Evolutionary conservation across 2,329 filamentous ascomycete genomes (phyloP).

Genomic region (Chalara sp.): DNA sequence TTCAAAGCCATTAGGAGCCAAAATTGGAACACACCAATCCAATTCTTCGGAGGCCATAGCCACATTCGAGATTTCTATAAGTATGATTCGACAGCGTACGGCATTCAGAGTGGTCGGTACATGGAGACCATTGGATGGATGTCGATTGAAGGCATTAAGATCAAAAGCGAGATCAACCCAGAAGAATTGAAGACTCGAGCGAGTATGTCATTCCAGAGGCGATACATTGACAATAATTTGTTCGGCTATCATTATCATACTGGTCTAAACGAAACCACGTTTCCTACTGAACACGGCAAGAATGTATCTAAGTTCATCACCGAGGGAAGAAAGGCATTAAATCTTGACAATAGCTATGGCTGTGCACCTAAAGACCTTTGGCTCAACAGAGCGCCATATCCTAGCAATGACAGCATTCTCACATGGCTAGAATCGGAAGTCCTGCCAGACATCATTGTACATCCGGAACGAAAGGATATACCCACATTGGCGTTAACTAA

Average conservation of each 20-base stretch:
- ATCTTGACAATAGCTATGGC: slow-evolving; percentile 70
- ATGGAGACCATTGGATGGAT: slow-evolving; percentile 94
- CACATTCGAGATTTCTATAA: slow-evolving; percentile 80
- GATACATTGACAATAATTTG: slow-evolving; percentile 93
- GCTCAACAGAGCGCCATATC: slow-evolving; percentile 74
- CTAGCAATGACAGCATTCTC: slow-evolving; percentile 68
- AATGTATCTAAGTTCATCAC: slow-evolving; percentile 66
- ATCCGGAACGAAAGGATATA: slow-evolving; percentile 48
- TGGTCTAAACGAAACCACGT: slow-evolving; percentile 61
- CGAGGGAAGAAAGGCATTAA: slow-evolving; percentile 60
- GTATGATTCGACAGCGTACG: slow-evolving; percentile 73
- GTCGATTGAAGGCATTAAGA: slow-evolving; percentile 62
- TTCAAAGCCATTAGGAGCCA: slow-evolving; percentile 71
- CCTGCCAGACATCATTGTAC: slow-evolving; percentile 59
- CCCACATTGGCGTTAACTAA: slow-evolving; percentile 74
- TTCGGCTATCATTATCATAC: slow-evolving; percentile 79
- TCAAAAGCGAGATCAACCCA: slow-evolving; percentile 21
- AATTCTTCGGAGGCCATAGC: slow-evolving; percentile 85
- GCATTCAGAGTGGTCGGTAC: slow-evolving; percentile 81
- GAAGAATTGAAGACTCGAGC: slow-evolving; percentile 23
- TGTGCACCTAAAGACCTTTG: slow-evolving; percentile 77
- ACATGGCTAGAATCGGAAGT: slow-evolving; percentile 72
- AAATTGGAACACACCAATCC: slow-evolving; percentile 78
- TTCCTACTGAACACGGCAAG: slow-evolving; percentile 67
- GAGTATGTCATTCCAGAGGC: slow-evolving; percentile 58